Percentiles rank a stretch among this genome's conserved stretches.
Evolutionary conservation across 2,329 filamentous ascomycete genomes (phyloP).

Genomic region (Ceratocystis lukuohia): DNA sequence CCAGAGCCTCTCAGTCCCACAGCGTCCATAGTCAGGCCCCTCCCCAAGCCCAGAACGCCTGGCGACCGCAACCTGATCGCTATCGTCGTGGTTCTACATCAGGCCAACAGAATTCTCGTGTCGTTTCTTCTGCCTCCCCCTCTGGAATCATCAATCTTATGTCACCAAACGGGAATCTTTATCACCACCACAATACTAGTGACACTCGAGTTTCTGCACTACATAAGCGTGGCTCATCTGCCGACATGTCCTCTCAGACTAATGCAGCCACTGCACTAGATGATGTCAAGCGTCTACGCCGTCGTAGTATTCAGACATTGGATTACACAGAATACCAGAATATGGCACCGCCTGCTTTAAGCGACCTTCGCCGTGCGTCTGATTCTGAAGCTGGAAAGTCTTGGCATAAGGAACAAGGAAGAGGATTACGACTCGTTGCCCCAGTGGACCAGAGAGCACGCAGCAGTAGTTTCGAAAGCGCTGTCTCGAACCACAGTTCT

Average conservation of each 20-base stretch:
- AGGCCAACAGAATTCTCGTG: slow-evolving; percentile 31
- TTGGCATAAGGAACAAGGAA: slow-evolving; percentile 25
- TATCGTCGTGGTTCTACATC: slow-evolving; percentile 54
- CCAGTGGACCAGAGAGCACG: slow-evolving; percentile 28
- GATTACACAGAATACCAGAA: slow-evolving; percentile 34
- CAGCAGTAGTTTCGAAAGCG: slow-evolving; percentile 52
- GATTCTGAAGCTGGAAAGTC: slow-evolving; percentile 23
- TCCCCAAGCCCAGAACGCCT: slow-evolving; percentile 29
- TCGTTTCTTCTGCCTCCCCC: slow-evolving; percentile 26
- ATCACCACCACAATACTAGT: slow-evolving; percentile 23
- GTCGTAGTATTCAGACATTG: slow-evolving; percentile 65
- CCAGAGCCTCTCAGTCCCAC: slow-evolving; percentile 15
- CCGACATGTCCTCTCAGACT: not conserved
- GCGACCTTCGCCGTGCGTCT: slow-evolving; percentile 14
- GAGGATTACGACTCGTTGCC: slow-evolving; percentile 29
- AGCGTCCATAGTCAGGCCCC: slow-evolving; percentile 27
- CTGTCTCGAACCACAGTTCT: slow-evolving; percentile 43
- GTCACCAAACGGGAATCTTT: slow-evolving; percentile 22
- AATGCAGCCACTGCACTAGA: slow-evolving; percentile 10
- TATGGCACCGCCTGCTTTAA: slow-evolving; percentile 14
- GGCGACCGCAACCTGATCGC: slow-evolving; percentile 64
- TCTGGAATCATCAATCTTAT: slow-evolving; percentile 20
- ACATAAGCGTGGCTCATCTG: slow-evolving; percentile 16
- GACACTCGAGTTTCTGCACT: slow-evolving; percentile 20
- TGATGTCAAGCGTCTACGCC: slow-evolving; percentile 62